Evolutionary conservation across 805 yeast species (phyloP), one percentile per base, ranked within the genome.

Genomic region (Wilhelminamyces savonicus): DNA sequence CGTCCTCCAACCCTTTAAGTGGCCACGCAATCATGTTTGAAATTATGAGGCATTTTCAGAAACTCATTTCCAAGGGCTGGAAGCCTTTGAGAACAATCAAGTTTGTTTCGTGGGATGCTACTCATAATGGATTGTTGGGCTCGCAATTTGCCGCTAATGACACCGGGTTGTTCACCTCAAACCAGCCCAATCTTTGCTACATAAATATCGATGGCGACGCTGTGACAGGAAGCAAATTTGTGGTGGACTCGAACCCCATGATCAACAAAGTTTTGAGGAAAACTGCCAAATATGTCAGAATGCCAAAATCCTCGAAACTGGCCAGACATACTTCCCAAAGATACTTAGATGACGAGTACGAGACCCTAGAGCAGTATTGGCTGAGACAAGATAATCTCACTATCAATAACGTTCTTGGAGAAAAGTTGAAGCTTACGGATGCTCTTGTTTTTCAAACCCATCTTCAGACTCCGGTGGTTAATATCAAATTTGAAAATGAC

Each of bases 41-140:
- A 32, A 50, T 60, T 5, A 54, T 64, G 55, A 41, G 62, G 12
- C 54, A 58, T 26, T 54, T 54, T 29, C 50, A 53, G 13, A 42
- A 48, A 28, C 46, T 64, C 31, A 43, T 40, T 12, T 37, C 44
- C 18, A 26, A 51, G 25, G 71, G 71, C 2, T 64, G 71, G 71
- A 56, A 52, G 35, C 71, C 71, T 1, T 43, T 62, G 20, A 46
- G 71, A 24, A 52, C 48, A 9, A 56, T 64, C 23, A 51, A 56
- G 29, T 62, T 64, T 41, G 50, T 63, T 3, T 58, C 65, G 1
- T 62, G 67, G 64, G 71, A 64, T 34, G 68, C 61, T 2, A 43
- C 58, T 6, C 47, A 48, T 17, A 48, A 48, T 27, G 64, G 62
- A 3, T 44, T 54, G 8, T 29, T 57, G 13, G 71, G 69, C 2